A percentile compares a stretch with the other conserved stretches of the same genome.
phyloP scores from a whole-genome alignment of 257 asterid genomes.

The Solanum rostratum region DNA sequence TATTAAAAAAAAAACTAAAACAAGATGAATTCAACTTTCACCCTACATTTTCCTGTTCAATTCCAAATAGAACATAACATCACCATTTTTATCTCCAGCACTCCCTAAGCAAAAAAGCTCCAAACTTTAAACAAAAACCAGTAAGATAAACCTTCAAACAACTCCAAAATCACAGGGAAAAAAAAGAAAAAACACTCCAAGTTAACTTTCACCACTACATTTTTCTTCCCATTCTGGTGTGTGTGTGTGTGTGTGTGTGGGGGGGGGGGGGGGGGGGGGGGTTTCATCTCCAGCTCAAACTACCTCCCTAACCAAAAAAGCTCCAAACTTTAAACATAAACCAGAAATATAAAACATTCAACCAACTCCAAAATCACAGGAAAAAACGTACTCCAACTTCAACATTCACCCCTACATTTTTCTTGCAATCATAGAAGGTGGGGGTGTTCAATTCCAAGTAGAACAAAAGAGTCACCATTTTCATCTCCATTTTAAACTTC shows the following conservation, averaged over 20 bases:
- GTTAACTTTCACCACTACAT: neutral
- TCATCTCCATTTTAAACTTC: neutral
- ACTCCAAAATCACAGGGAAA: no score
- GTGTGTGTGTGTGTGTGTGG: no score
- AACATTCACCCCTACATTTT: neutral
- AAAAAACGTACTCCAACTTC: neutral
- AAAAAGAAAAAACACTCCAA: no score
- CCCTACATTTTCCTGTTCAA: neutral
- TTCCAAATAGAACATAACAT: neutral
- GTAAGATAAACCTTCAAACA: no score
- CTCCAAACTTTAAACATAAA: neutral
- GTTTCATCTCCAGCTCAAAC: neutral
- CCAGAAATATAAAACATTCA: neutral
- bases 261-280: no score
- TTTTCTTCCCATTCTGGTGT: neutral
- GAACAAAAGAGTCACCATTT: neutral
- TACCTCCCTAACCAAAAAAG: neutral
- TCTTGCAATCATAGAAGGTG: neutral
- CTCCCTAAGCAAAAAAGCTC: no score
- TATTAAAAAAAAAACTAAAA: neutral
- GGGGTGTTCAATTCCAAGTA: neutral
- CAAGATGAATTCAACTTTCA: neutral
- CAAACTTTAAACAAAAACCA: no score
- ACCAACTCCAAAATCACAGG: neutral
- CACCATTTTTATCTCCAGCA: neutral